phyloP scores from a whole-genome alignment of 2,329 filamentous ascomycete species.

The Graphilbum sp. region DNA sequence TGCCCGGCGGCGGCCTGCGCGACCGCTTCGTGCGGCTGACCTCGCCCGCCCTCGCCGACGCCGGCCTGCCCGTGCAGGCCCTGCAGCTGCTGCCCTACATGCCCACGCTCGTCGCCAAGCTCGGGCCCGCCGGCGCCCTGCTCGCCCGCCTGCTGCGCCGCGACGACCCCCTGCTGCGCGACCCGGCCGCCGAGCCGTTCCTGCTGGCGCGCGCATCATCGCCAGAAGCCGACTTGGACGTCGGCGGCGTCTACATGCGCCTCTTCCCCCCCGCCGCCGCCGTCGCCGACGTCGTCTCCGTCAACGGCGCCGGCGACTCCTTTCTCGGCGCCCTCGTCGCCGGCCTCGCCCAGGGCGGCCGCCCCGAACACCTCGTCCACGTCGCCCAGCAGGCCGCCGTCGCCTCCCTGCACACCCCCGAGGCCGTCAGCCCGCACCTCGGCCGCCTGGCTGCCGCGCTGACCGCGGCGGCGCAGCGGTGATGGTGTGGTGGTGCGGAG shows the following conservation, averaged over 20 bases:
- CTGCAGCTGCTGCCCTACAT: conserved; percentile 81
- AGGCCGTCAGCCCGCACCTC: conserved; percentile 40
- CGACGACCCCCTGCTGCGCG: conserved; percentile 50
- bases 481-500: too few species aligned
- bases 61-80: conserved; percentile 67
- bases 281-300: conserved; percentile 55
- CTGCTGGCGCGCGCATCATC: conserved; percentile 47
- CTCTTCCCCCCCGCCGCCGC: conserved; percentile 50
- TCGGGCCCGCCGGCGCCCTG: conserved; percentile 61
- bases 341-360: conserved; percentile 47
- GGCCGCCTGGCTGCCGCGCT: conserved; percentile 10
- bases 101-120: conserved; percentile 68
- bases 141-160: conserved; percentile 52
- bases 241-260: conserved; percentile 72
- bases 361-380: conserved; percentile 47
- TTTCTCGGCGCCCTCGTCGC: conserved; percentile 77
- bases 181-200: conserved; percentile 46
- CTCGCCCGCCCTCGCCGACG: conserved; percentile 49
- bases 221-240: conserved; percentile 17
- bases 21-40: conserved; percentile 58
- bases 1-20: conserved; percentile 41
- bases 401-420: conserved; percentile 56
- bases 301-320: conserved; percentile 90
- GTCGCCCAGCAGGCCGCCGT: conserved; percentile 71
- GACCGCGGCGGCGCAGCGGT: conserved; percentile 7